Conservation (phyloP, 2,329 filamentous ascomycete genomes). For the Calonectria crousiana region DNA sequence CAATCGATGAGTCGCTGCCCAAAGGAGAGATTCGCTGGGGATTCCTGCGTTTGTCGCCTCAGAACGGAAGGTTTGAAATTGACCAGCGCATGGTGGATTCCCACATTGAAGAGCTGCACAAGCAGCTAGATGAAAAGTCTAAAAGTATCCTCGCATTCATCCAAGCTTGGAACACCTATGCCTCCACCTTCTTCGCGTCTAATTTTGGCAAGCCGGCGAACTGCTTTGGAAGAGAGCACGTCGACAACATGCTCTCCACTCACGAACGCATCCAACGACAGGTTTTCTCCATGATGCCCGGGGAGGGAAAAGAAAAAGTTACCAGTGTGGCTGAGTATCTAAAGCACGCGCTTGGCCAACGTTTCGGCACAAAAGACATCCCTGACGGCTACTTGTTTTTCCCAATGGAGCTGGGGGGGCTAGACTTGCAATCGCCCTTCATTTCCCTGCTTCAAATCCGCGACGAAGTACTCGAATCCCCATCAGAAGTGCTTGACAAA, state of each 20-base stretch:
- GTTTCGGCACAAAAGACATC: slow-evolving; percentile 61
- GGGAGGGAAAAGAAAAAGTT: slow-evolving; percentile 31
- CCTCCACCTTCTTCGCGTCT: slow-evolving; percentile 62
- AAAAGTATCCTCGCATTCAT: slow-evolving; percentile 62
- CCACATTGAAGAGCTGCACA: slow-evolving; percentile 70
- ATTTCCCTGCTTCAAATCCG: slow-evolving; percentile 56
- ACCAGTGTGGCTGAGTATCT: slow-evolving; percentile 67
- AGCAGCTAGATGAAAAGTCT: slow-evolving; percentile 66
- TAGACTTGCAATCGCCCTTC: slow-evolving; percentile 61
- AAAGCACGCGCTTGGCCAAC: slow-evolving; percentile 61
- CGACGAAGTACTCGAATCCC: slow-evolving; percentile 45
- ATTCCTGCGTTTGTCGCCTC: slow-evolving; percentile 66
- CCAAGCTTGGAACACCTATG: slow-evolving; percentile 65
- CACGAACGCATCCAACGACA: slow-evolving; percentile 62
- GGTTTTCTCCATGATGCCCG: slow-evolving; percentile 56
- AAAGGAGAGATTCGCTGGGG: slow-evolving; percentile 65
- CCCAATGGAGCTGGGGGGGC: slow-evolving; percentile 59
- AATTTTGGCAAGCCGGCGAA: slow-evolving; percentile 66
- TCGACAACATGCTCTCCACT: slow-evolving; percentile 64
- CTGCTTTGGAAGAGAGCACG: slow-evolving; percentile 64
- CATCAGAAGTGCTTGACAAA: slow-evolving; percentile 46
- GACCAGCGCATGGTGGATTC: slow-evolving; percentile 69
- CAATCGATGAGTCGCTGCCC: slow-evolving; percentile 54
- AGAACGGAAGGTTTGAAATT: slow-evolving; percentile 68
- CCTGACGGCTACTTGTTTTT: slow-evolving; percentile 62